Evolutionary conservation across 2,329 filamentous ascomycete genomes (phyloP), one percentile per base, ranked within the genome.

Genomic region (Cladosporium sp.): DNA sequence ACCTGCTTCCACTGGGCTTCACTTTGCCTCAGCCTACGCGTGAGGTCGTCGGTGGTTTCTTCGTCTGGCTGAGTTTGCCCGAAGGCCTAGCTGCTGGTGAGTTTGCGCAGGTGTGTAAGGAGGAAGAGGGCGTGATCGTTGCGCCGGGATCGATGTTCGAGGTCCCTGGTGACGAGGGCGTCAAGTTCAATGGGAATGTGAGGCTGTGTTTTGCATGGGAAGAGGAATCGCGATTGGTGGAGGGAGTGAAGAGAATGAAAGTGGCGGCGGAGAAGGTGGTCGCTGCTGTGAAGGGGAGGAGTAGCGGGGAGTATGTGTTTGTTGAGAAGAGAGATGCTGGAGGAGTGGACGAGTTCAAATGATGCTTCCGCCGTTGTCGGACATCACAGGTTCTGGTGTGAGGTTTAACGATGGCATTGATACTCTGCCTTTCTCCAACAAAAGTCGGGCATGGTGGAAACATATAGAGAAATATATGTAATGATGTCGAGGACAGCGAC

Each of bases 61-160:
- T 96, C 76, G 81, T 96, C 57, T 97, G 92, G 92, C 77, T 96
- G 28, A 83, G 82, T 1, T 76, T 96, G 5, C 88, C 89, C 0
- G 68, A 76, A 68, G 64, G 74, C 53, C 78, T 89, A 63, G 80
- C 83, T 10, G 87, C 84, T 39, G 79, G 78, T 34, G 81, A 83
- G 8, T 80, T 92, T 34, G 85, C 86, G 7, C 78, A 82, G 70
- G 80, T 81, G 46, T 89, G 89, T 18, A 79, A 84, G 72, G 78
- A 81, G 25, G 85, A 89, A 63, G 89, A 91, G 76, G 86, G 88
- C 56, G 76, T 96, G 64, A 82, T 88, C 28, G 81, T 95, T 25
- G 90, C 88, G 26, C 81, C 85, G 25, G 92, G 92, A 3, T 82
- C 83, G 58, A 82, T 91, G 68, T 96, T 94, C 76, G 86, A 89